Conservation (phyloP, 805 yeast genomes). For the Candida insectalens region DNA sequence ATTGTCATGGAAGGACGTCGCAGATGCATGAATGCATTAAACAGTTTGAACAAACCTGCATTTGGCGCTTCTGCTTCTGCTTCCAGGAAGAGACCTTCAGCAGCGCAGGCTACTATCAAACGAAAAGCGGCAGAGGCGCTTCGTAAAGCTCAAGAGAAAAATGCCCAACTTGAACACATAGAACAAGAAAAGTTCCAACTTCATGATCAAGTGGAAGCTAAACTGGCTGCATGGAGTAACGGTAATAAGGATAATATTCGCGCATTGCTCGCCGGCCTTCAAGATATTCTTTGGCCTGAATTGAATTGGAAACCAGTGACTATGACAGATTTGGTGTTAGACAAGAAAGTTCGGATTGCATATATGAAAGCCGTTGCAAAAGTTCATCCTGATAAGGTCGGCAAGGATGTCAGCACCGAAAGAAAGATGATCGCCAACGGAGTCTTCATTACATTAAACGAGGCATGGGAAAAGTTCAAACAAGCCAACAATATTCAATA, state of each 20-base stretch:
- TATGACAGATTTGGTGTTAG: constrained; percentile 70
- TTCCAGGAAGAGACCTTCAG: constrained; percentile 10
- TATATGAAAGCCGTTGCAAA: constrained; percentile 76
- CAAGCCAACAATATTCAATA: not conserved
- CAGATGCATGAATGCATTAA: constrained; percentile 58
- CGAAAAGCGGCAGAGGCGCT: constrained; percentile 34
- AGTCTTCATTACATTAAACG: constrained; percentile 73
- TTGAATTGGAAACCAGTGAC: constrained; percentile 58
- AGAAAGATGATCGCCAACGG: constrained; percentile 78
- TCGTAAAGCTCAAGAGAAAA: constrained; percentile 38
- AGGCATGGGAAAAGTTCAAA: constrained; percentile 85
- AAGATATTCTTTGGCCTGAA: constrained; percentile 58
- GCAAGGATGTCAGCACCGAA: constrained; percentile 48
- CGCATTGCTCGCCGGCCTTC: constrained; percentile 61
- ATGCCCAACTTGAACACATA: constrained; percentile 31
- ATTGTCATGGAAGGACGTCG: constrained; percentile 71
- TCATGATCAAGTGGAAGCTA: constrained; percentile 51
- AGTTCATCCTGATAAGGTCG: constrained; percentile 80
- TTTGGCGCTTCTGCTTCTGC: not conserved
- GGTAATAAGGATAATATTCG: constrained; percentile 80
- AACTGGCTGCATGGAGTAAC: constrained; percentile 51
- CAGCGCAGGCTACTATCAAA: constrained; percentile 5
- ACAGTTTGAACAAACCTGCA: constrained; percentile 14
- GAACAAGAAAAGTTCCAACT: constrained; percentile 53
- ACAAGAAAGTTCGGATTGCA: constrained; percentile 77